Base-by-base conservation (phyloP, 495 filamentous ascomycete genomes). In the Penicillium simplicissimum region DNA sequence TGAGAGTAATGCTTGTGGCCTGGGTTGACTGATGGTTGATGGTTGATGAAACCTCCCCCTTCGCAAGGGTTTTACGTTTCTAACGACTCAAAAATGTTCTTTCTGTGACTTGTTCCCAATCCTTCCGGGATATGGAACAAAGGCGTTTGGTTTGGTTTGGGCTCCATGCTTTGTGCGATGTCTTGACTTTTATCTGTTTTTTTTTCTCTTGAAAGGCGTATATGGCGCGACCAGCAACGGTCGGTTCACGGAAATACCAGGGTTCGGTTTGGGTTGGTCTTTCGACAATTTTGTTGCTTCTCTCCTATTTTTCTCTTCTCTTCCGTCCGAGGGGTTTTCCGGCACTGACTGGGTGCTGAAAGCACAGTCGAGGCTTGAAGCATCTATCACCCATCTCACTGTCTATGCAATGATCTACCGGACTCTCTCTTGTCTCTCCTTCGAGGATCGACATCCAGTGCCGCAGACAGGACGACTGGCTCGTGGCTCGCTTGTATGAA, bases 161-260 rank as follows among this genome's bases (percentile, higher is more conserved):
- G 35, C 35, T 55, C 49, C 55, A 52, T 63, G 48, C 42, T 59
- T 58, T 61, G 48, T 59, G 61, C 64, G 57, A 65, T 62, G 68
- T 57, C 59, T 63, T 42, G 43, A 40, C 63, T 43, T 69, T 48
- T 63, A 11, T 58, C 59, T 63, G 37, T 43, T 52, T 49, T 64
- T 62, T 53, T 61, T 63, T 67, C 56, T 63, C 59, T 63, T 57
- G 56, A 58, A 66, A 56, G 75, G 74, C 71, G 75, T 76, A 71
- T 53, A 62, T 54, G 73, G 75, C 67, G 73, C 66, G 73, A 47
- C 25, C 47, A 59, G 43, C 52, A 14, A 49, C 52, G 60, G 64
- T 64, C 66, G 73, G 53, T 42, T 67, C 70, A 69, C 57, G 69
- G 69, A 72, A 71, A 76, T 73, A 74, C 69, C 71, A 68, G 63